Evolutionary conservation across 2,329 filamentous ascomycete genomes (phyloP).

Genomic region (Arthrobotrys iridis): DNA sequence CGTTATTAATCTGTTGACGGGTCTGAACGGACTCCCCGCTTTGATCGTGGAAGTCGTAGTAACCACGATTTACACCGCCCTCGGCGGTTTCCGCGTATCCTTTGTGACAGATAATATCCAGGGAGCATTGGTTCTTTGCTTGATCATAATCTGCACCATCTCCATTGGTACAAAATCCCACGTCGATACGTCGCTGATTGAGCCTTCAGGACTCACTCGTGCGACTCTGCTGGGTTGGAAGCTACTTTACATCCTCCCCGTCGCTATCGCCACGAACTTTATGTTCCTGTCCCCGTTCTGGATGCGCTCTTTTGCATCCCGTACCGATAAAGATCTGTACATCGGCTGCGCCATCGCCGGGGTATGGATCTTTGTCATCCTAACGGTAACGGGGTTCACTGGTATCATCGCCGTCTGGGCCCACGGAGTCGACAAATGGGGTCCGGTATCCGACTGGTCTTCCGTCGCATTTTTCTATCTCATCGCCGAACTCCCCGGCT

Average conservation of each 20-base stretch:
- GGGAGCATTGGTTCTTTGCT: constrained; percentile 77
- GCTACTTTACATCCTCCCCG: constrained; percentile 82
- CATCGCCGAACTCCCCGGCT: constrained; percentile 75
- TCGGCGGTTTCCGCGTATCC: constrained; percentile 84
- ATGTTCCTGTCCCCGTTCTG: constrained; percentile 84
- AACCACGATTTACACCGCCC: constrained; percentile 83
- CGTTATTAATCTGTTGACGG: constrained; percentile 78
- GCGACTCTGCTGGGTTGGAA: constrained; percentile 81
- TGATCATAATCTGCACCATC: constrained; percentile 80
- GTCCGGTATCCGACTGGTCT: constrained; percentile 69
- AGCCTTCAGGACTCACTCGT: constrained; percentile 74
- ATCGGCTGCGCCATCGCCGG: constrained; percentile 77
- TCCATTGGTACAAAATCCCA: constrained; percentile 79
- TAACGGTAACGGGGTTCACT: constrained; percentile 76
- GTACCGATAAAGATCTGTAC: constrained; percentile 80
- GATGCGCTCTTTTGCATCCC: constrained; percentile 83
- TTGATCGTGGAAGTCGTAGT: constrained; percentile 80
- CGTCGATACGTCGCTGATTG: constrained; percentile 75
- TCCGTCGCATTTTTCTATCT: constrained; percentile 80
- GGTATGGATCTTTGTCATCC: constrained; percentile 72
- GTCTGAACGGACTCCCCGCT: constrained; percentile 76
- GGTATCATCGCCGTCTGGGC: constrained; percentile 83
- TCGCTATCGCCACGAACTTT: constrained; percentile 83
- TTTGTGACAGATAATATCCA: constrained; percentile 86
- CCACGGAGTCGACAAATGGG: constrained; percentile 67